Evolutionary conservation across 2,329 filamentous ascomycete species (phyloP), one percentile per base, ranked within the genome.

Genomic region (Aspergillus bombycis): DNA sequence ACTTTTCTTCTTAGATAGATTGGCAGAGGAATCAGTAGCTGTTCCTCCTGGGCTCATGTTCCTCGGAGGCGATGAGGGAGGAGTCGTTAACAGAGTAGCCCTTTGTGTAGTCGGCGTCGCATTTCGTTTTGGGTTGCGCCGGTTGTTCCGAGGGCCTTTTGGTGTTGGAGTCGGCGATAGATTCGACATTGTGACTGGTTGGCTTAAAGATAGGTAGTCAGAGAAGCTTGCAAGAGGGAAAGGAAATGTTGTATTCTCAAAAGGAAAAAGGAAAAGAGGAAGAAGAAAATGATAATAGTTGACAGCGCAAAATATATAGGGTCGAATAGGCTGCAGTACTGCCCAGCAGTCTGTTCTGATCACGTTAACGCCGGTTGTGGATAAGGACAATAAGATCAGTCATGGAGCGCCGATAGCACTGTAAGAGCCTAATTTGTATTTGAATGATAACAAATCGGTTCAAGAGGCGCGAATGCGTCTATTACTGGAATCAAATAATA

Each of bases 151-250:
- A 65, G 74, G 64, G 48, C 71, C 76, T 67, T 79, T 80, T 7
- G 79, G 75, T 43, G 79, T 77, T 53, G 74, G 70, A 69, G 74
- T 71, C 50, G 74, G 70, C 48, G 70, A 70, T 72, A 77, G 77
- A 55, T 80, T 75, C 72, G 82, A 81, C 83, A 84, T 85, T 66
- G 66, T 70, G 72, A 75, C 69, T 52, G 66, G 60, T 74, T 74
- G 78, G 78, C 78, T 83, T 81, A 79, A 81, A 83, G 82, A 83
- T 83, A 83, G 74, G 76, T 79, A 81, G 79, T 79, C 80, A 65
- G 72, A 70, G 72, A 67, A 70, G 68, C 71, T 67, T 71, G 65
- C 69, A 68, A 65, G 70, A 70, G 61, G 62, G 62, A 73, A 68
- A 46, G 61, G 61, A 67, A 70, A 64, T 64, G 58, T 62, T 41